Conservation (phyloP, 768 basidiomycete species). For the Suillus sp. region DNA sequence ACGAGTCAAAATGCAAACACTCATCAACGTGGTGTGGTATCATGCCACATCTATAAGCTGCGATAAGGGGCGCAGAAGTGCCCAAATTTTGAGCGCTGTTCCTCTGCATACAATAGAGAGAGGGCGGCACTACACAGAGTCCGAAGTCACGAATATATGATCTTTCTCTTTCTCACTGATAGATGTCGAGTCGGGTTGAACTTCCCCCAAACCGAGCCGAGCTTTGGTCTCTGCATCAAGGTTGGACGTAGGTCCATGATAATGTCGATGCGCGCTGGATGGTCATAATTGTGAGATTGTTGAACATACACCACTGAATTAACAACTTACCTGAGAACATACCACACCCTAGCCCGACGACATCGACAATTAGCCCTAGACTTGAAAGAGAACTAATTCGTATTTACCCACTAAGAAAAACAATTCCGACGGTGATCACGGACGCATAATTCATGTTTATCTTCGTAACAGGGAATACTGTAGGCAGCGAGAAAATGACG, state of each 20-base stretch:
- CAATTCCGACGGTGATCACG: constrained; percentile 58
- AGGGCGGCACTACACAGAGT: not conserved
- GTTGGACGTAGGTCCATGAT: constrained; percentile 57
- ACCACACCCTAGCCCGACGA: constrained; percentile 47
- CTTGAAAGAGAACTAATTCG: not conserved
- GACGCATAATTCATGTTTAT: constrained; percentile 84
- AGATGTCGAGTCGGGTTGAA: not conserved
- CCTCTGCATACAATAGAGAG: not conserved
- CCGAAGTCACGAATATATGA: not conserved
- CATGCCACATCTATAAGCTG: not conserved
- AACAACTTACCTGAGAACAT: constrained; percentile 33
- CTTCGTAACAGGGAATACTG: constrained; percentile 64
- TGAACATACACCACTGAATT: not conserved
- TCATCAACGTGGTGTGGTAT: not conserved
- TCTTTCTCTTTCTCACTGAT: constrained; percentile 7
- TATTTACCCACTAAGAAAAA: constrained; percentile 54
- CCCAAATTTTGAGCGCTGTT: not conserved
- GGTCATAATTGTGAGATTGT: not conserved
- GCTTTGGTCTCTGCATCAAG: constrained; percentile 25
- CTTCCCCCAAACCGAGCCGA: constrained; percentile 2
- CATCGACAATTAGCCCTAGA: too few species aligned
- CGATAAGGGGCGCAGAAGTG: too few species aligned
- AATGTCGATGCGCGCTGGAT: constrained; percentile 54
- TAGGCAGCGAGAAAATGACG: constrained; percentile 76
- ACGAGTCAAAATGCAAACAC: not conserved